phyloP scores from a whole-genome alignment of 306 rosid genomes.

The Dryas octopetala region DNA sequence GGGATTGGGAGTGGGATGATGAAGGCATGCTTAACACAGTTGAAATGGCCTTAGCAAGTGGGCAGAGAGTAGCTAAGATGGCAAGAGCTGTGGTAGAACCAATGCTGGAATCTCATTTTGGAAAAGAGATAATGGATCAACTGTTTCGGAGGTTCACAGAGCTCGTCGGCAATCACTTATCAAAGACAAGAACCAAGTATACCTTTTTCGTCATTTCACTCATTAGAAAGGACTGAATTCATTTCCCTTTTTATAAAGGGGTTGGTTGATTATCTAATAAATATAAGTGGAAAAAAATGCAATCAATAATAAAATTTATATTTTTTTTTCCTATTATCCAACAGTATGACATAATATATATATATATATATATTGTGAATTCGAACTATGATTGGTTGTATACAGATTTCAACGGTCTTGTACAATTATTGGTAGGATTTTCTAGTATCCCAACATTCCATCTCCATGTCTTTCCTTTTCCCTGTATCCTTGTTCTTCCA shows the following conservation, averaged over 20 bases:
- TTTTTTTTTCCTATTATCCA: no score
- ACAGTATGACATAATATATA: no score
- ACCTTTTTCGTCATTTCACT: constrained; percentile 58
- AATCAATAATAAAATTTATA: no score
- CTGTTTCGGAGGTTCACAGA: constrained; percentile 40
- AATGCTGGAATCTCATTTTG: constrained; percentile 65
- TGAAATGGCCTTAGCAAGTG: constrained; percentile 20
- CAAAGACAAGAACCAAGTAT: constrained; percentile 38
- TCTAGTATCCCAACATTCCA: no score
- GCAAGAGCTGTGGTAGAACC: constrained; percentile 76
- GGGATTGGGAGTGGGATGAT: constrained; percentile 41
- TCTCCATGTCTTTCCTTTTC: background rate
- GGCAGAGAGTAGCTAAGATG: constrained; percentile 46
- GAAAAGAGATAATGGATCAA: constrained; percentile 46
- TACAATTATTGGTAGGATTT: no score
- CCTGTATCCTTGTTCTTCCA: background rate
- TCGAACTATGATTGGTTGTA: no score
- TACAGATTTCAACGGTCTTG: no score
- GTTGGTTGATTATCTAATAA: no score
- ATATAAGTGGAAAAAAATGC: no score
- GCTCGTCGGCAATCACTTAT: constrained; percentile 45
- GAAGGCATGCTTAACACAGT: background rate
- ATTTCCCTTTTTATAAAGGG: background rate
- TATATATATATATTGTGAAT: no score
- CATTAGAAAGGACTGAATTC: constrained; percentile 19